Conservation (phyloP, 1,139 yeast species). For the Hyphopichia buzzinii region DNA sequence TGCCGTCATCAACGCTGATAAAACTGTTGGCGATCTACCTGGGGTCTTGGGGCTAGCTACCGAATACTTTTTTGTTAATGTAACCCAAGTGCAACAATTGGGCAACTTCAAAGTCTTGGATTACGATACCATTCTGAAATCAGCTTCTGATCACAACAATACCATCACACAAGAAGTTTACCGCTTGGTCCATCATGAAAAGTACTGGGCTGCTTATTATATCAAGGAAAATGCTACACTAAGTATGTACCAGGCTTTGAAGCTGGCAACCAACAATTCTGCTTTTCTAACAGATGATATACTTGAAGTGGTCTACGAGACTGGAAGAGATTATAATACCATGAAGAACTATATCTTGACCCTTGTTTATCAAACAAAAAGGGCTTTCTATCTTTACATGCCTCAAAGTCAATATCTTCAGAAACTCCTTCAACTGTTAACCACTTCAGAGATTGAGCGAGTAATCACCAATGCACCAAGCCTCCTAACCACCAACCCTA, state of each 20-base stretch:
- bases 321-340: slow-evolving; percentile 34
- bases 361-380: slow-evolving; percentile 15
- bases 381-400: slow-evolving; percentile 14
- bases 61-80: slow-evolving; percentile 20
- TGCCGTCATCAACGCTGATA: slow-evolving; percentile 28
- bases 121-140: slow-evolving; percentile 13
- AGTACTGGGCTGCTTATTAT: slow-evolving; percentile 30
- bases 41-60: slow-evolving; percentile 25
- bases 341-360: slow-evolving; percentile 20
- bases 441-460: slow-evolving; percentile 14
- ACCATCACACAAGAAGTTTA: slow-evolving; percentile 25
- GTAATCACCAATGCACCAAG: slow-evolving; percentile 20
- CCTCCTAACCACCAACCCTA: slow-evolving; percentile 23
- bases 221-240: slow-evolving; percentile 28
- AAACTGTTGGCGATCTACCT: slow-evolving; percentile 19
- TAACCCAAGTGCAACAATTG: slow-evolving; percentile 16
- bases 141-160: slow-evolving; percentile 19
- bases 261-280: slow-evolving; percentile 11
- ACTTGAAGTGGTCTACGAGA: slow-evolving; percentile 27
- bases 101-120: slow-evolving; percentile 27
- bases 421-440: slow-evolving; percentile 19
- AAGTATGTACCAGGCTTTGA: slow-evolving; percentile 17
- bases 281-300: slow-evolving; percentile 16
- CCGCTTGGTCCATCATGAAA: slow-evolving; percentile 29
- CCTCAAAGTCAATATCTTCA: slow-evolving; percentile 20